These are phyloP conservation scores for Dothistroma septosporum DNA, from an alignment of 2,329 filamentous ascomycete genomes.

Conservation along the genomic window DNA sequence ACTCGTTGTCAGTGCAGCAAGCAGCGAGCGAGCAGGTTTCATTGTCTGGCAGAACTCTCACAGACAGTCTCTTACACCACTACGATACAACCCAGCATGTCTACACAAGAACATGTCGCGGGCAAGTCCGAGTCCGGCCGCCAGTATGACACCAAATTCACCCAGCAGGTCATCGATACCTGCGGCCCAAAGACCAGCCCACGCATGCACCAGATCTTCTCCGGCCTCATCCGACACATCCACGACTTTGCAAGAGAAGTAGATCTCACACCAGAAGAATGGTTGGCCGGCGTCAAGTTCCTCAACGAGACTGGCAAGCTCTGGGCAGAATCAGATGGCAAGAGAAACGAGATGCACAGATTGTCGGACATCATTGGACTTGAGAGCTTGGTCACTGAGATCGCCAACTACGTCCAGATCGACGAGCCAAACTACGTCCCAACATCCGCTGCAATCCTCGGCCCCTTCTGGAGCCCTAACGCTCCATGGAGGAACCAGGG, in stretches of 20 bases:
- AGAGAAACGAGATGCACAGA: slow-evolving; percentile 69
- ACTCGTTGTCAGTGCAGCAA: not conserved
- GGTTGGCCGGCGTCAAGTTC: slow-evolving; percentile 70
- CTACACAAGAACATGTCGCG: slow-evolving; percentile 2
- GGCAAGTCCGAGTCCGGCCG: slow-evolving; percentile 9
- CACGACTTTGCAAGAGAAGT: slow-evolving; percentile 76
- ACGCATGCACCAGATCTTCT: slow-evolving; percentile 61
- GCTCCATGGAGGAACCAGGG: slow-evolving; percentile 64
- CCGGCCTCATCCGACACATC: slow-evolving; percentile 63
- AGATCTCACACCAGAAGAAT: slow-evolving; percentile 72
- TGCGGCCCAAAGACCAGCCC: slow-evolving; percentile 67
- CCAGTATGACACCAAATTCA: slow-evolving; percentile 73
- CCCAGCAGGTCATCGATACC: slow-evolving; percentile 65
- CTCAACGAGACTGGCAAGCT: slow-evolving; percentile 70
- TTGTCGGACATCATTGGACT: slow-evolving; percentile 70
- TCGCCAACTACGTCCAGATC: slow-evolving; percentile 58
- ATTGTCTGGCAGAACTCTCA: not conserved
- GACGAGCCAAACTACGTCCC: slow-evolving; percentile 59
- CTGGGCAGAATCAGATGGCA: slow-evolving; percentile 52
- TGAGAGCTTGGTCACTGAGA: slow-evolving; percentile 66
- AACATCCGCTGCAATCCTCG: slow-evolving; percentile 72
- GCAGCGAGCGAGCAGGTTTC: not conserved
- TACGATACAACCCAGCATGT: slow-evolving; percentile 1
- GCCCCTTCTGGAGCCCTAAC: slow-evolving; percentile 73
- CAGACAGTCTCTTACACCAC: not conserved